Conservation (phyloP, 768 basidiomycete genomes). For the Collybia nuda region DNA sequence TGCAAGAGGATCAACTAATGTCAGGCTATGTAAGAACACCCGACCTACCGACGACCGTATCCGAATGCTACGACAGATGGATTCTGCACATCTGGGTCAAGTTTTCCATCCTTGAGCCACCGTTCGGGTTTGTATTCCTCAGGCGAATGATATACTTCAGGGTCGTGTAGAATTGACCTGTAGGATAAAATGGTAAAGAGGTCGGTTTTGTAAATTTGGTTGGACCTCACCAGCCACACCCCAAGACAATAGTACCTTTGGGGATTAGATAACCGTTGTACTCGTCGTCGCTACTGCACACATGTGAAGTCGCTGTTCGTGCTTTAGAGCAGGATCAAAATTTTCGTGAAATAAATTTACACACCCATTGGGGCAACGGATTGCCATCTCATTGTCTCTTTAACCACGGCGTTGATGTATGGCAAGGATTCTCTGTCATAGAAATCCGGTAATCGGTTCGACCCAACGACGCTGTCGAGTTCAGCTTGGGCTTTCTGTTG, state of each 20-base stretch:
- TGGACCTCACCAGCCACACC: slow-evolving; percentile 8
- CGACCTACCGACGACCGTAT: slow-evolving; percentile 3
- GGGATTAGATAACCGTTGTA: slow-evolving; percentile 2
- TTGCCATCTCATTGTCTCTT: slow-evolving; percentile 30
- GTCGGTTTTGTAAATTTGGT: background rate
- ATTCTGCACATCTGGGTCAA: slow-evolving; percentile 1
- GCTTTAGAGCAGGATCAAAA: background rate
- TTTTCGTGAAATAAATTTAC: background rate
- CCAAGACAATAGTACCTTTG: slow-evolving; percentile 6
- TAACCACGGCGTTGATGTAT: slow-evolving; percentile 27
- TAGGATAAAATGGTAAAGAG: background rate
- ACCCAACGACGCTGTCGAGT: slow-evolving; percentile 28
- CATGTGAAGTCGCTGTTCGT: background rate
- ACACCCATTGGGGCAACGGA: slow-evolving; percentile 25
- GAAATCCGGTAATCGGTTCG: slow-evolving; percentile 26
- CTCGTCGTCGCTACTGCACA: background rate
- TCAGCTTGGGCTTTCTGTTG: slow-evolving; percentile 30
- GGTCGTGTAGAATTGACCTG: slow-evolving; percentile 2
- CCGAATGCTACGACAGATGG: slow-evolving; percentile 3
- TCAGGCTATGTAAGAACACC: background rate
- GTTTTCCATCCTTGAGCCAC: slow-evolving; percentile 5
- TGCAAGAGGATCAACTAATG: background rate
- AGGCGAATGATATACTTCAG: background rate
- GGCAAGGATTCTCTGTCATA: slow-evolving; percentile 24
- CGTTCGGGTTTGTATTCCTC: slow-evolving; percentile 6